Evolutionary conservation across 352 stramenopile species (phyloP).

Genomic region (Globisporangium solare): DNA sequence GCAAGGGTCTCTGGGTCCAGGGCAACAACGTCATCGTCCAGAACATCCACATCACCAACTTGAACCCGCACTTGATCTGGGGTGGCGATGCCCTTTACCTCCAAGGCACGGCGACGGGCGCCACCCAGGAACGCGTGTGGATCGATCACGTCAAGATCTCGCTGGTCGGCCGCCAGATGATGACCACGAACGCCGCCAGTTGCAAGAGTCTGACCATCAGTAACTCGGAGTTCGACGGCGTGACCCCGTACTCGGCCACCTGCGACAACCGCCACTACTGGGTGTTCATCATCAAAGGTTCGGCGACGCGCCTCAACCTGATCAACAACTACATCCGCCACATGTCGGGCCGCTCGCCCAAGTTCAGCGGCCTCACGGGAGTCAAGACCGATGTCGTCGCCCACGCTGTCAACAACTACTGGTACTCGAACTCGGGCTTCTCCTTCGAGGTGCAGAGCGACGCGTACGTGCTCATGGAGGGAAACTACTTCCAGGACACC

Average conservation of each 20-base stretch:
- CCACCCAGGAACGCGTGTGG: conserved; percentile 12
- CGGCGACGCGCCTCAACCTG: conserved; percentile 22
- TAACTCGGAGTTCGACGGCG: conserved; percentile 51
- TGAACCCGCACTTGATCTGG: too few species aligned
- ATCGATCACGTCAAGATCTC: conserved; percentile 47
- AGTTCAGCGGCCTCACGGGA: conserved; percentile 16
- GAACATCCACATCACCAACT: too few species aligned
- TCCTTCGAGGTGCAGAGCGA: conserved; percentile 32
- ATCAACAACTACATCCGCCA: conserved; percentile 34
- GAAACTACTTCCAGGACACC: conserved; percentile 11
- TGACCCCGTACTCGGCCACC: conserved; percentile 31
- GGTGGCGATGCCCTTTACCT: too few species aligned
- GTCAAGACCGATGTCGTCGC: conserved; percentile 13
- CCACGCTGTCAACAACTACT: conserved; percentile 43
- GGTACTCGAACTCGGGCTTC: conserved; percentile 30
- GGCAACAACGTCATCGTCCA: too few species aligned
- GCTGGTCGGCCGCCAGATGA: conserved; percentile 31
- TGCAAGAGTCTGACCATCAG: conserved; percentile 40
- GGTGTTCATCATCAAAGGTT: conserved; percentile 29
- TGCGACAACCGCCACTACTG: conserved; percentile 58
- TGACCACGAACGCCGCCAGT: conserved; percentile 28
- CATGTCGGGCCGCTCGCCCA: conserved; percentile 34
- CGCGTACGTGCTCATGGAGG: conserved; percentile 31
- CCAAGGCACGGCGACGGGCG: too few species aligned
- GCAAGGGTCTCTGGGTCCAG: too few species aligned